phyloP scores from a whole-genome alignment of 345 rosid genomes.

The Geranium brycei region DNA sequence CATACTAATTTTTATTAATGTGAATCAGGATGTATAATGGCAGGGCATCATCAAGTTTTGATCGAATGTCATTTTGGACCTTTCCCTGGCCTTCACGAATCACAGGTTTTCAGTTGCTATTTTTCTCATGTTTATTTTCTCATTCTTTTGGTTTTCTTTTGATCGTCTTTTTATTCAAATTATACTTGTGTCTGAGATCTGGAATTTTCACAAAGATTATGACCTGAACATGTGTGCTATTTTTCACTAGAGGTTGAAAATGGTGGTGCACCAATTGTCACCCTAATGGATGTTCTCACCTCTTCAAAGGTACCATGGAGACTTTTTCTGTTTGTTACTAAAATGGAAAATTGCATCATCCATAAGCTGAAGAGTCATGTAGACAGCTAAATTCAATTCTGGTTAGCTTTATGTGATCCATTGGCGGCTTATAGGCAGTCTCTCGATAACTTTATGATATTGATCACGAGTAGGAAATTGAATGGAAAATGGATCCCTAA shows the following conservation, averaged over 20 bases:
- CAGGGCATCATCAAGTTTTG: conserved; percentile 29
- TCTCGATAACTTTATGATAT: background rate
- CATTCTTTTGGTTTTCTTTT: too few relatives aligned
- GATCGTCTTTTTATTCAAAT: too few relatives aligned
- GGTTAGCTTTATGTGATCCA: too few relatives aligned
- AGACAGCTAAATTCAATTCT: background rate
- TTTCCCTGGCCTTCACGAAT: conserved; percentile 48
- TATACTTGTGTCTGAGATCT: background rate
- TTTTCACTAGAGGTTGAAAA: conserved; percentile 44
- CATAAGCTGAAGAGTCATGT: background rate
- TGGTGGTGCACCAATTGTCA: conserved; percentile 31
- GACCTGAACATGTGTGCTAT: background rate
- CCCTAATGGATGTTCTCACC: conserved; percentile 66
- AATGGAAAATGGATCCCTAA: background rate
- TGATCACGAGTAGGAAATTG: background rate
- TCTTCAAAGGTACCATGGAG: conserved; percentile 35
- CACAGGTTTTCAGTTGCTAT: conserved; percentile 43
- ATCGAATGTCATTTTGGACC: conserved; percentile 47
- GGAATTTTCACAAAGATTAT: conserved; percentile 5
- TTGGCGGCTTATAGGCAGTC: too few relatives aligned
- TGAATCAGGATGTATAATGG: conserved; percentile 35
- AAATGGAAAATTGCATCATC: background rate
- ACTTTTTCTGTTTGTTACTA: background rate
- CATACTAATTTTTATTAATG: background rate
- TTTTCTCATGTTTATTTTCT: background rate